These are phyloP conservation scores for Trematosphaeria pertusa DNA, from an alignment of 2,329 filamentous ascomycete genomes.

Conservation along the genomic window DNA sequence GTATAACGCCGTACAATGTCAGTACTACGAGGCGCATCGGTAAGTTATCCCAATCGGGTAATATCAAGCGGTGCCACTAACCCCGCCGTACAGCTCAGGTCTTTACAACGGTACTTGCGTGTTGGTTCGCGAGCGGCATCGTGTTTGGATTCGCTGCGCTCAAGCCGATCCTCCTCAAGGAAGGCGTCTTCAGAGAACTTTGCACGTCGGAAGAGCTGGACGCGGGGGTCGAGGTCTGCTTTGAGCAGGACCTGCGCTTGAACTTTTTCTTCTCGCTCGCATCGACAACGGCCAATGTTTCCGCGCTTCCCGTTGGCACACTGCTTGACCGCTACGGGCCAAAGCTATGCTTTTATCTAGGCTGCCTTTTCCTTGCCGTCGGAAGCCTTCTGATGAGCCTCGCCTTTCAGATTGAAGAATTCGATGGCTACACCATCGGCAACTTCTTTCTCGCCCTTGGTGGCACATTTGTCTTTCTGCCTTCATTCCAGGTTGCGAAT, in stretches of 20 bases:
- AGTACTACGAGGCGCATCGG: slow-evolving; percentile 45
- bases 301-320: slow-evolving; percentile 45
- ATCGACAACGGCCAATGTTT: slow-evolving; percentile 48
- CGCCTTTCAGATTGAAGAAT: slow-evolving; percentile 42
- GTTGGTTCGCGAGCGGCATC: slow-evolving; percentile 50
- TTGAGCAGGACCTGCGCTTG: slow-evolving; percentile 48
- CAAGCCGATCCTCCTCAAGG: slow-evolving; percentile 49
- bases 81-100: slow-evolving; percentile 38
- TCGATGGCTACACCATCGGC: slow-evolving; percentile 66
- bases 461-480: slow-evolving; percentile 82
- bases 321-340: slow-evolving; percentile 48
- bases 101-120: slow-evolving; percentile 42
- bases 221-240: slow-evolving; percentile 44
- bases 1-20: slow-evolving; percentile 59
- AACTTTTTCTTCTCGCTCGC: slow-evolving; percentile 49
- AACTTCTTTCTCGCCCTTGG: slow-evolving; percentile 80
- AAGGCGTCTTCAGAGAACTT: slow-evolving; percentile 46
- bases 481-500: slow-evolving; percentile 84
- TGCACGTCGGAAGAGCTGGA: slow-evolving; percentile 46
- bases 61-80: slow-evolving; percentile 17
- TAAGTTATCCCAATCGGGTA: slow-evolving; percentile 26
- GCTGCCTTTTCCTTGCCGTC: slow-evolving; percentile 38
- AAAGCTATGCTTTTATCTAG: slow-evolving; percentile 39
- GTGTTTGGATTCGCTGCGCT: slow-evolving; percentile 51
- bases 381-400: slow-evolving; percentile 48